Percentiles rank a stretch among this genome's conserved stretches.
Evolutionary conservation across 2,329 filamentous ascomycete species (phyloP).

Genomic region (Neonectria ditissima): DNA sequence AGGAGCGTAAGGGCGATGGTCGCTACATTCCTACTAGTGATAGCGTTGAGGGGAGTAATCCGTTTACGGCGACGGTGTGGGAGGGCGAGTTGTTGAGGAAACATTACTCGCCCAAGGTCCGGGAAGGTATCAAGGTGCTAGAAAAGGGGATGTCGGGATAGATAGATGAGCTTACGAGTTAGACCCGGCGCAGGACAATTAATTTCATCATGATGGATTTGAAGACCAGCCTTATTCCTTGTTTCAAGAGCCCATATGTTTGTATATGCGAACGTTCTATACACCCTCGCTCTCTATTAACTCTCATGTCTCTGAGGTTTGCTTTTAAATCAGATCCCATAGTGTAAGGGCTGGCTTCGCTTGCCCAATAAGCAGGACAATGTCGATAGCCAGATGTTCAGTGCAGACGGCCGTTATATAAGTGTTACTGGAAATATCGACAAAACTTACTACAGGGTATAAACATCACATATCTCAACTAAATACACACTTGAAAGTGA

Average conservation of each 20-base stretch:
- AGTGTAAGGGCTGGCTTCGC: no score
- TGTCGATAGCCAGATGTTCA: no score
- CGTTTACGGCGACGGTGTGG: constrained; percentile 91
- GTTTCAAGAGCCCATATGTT: background rate
- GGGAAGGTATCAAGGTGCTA: constrained; percentile 77
- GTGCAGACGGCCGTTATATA: no score
- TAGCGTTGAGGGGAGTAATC: constrained; percentile 87
- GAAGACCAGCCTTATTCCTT: background rate
- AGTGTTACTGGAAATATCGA: no score
- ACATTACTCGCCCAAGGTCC: constrained; percentile 89
- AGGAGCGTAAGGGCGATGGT: constrained; percentile 92
- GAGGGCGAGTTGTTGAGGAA: constrained; percentile 87
- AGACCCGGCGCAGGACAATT: background rate
- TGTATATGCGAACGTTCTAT: no score
- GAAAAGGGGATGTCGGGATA: constrained; percentile 71
- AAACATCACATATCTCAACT: no score
- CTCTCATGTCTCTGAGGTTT: no score
- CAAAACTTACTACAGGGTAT: no score
- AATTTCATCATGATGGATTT: background rate
- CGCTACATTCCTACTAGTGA: constrained; percentile 79
- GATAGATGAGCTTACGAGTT: constrained; percentile 34
- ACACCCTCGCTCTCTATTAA: no score
- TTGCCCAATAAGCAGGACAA: no score
- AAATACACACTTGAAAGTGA: no score
- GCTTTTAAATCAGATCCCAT: no score